phyloP scores from a whole-genome alignment of 1,139 yeast species.

The Yamadazyma friedrichii region DNA sequence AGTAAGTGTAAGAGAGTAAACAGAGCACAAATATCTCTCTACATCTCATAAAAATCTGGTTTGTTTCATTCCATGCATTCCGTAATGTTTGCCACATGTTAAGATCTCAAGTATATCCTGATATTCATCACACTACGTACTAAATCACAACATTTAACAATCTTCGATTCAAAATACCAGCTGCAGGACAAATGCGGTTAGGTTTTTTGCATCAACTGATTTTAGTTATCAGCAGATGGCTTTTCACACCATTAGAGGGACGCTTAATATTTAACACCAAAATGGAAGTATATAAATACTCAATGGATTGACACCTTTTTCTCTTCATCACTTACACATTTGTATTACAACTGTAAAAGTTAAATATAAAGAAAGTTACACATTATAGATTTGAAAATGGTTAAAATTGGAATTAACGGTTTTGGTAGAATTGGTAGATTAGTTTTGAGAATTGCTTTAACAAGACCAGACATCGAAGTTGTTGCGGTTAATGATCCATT shows the following conservation, averaged over 20 bases:
- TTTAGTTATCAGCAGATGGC: conserved; percentile 10
- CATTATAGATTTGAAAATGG: conserved; percentile 10
- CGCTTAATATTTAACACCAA: too few relatives aligned
- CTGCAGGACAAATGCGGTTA: background rate
- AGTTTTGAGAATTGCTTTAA: conserved; percentile 67
- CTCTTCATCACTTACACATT: too few relatives aligned
- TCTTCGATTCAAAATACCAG: background rate
- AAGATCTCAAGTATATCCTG: too few relatives aligned
- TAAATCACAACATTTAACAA: too few relatives aligned
- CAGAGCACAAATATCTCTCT: too few relatives aligned
- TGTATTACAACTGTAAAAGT: too few relatives aligned
- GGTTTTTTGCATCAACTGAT: conserved; percentile 7
- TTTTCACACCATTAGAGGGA: conserved; percentile 6
- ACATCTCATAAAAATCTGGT: too few relatives aligned
- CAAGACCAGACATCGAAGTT: conserved; percentile 61
- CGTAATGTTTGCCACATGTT: too few relatives aligned
- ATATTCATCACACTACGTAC: background rate
- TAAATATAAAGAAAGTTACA: background rate
- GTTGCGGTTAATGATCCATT: conserved; percentile 77
- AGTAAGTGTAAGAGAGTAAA: too few relatives aligned
- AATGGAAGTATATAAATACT: too few relatives aligned
- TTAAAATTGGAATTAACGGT: conserved; percentile 65
- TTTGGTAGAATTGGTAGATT: conserved; percentile 81
- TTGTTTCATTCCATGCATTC: too few relatives aligned
- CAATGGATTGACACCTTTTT: too few relatives aligned